Base-by-base conservation (phyloP, 2,329 filamentous ascomycete species). In the Aspergillus oerlinghausenensis region DNA sequence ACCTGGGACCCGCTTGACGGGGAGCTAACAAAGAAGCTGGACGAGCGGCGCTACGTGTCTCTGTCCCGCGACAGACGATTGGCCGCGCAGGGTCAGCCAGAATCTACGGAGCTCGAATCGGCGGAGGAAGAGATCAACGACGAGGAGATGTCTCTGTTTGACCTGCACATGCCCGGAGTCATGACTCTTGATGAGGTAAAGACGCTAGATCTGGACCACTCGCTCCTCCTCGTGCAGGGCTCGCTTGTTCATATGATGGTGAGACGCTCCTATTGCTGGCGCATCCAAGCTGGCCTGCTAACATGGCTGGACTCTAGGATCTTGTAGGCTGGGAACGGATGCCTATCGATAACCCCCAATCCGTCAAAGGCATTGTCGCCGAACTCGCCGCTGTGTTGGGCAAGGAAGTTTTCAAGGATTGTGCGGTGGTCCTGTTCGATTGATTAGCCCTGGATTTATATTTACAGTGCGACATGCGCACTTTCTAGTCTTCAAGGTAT, bases 351-450 rank as follows among this genome's bases (percentile, higher is more conserved):
- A 70, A 76, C 38, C 72, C 77, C 2, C 71, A 75, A 50, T 75
- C 77, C 0, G 67, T 80, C 52, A 80, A 79, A 60, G 76, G 77
- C 1, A 78, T 79, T 40, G 64, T 77, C 29, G 77, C 73, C 7
- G 78, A 80, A 57, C 64, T 80, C 48, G 77, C 77, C 9, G 77
- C 78, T 2, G 70, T 67, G 8, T 62, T 80, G 49, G 78, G 79
- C 1, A 74, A 74, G 19, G 68, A 71, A n/a, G 63, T 80, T 14
- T 70, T 79, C 8, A 62, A 71, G 49, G 63, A 76, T 32, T 75
- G 73, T 35, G 75, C 72, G 0, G 73, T 75, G 28, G 72, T 75
- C 10, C 54, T 77, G 43, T 73, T 77, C 54, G 71, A 72, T 51
- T 74, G 54, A 51, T 50, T 50, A 14, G 25, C 26, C 4, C 14